Evolutionary conservation across 139 green algal species (phyloP).

Genomic region (Coelastrella sp.): DNA sequence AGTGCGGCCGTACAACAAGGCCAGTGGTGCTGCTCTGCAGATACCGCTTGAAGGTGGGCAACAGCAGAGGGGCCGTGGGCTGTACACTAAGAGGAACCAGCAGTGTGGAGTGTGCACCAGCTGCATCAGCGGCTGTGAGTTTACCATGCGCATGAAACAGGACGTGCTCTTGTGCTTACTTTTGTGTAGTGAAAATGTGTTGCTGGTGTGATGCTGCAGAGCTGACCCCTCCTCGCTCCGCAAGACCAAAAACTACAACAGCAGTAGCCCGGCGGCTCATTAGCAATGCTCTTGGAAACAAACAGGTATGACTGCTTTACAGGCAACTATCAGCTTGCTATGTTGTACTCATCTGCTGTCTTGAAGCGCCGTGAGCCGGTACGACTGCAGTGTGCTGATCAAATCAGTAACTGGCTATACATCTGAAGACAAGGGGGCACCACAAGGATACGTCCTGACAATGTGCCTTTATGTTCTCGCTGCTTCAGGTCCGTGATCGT

Average conservation of each 20-base stretch:
- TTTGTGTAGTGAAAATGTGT: neutral
- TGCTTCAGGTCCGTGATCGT: constrained; percentile 56
- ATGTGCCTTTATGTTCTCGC: neutral
- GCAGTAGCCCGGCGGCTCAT: constrained; percentile 60
- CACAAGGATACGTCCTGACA: too few species aligned
- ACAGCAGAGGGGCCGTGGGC: neutral
- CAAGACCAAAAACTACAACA: constrained; percentile 61
- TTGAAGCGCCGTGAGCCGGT: neutral
- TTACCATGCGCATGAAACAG: too few species aligned
- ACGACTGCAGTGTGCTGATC: too few species aligned
- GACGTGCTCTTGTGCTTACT: neutral
- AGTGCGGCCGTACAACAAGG: constrained; percentile 41
- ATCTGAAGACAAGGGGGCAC: too few species aligned
- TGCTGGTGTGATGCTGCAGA: constrained; percentile 46
- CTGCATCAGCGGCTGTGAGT: too few species aligned
- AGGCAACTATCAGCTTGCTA: too few species aligned
- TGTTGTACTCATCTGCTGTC: neutral
- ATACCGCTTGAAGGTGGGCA: constrained; percentile 28
- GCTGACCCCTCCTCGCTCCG: constrained; percentile 54
- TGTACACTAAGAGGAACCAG: too few species aligned
- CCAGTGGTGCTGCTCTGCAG: neutral
- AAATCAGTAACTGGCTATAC: too few species aligned
- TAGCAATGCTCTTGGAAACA: constrained; percentile 59
- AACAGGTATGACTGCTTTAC: neutral
- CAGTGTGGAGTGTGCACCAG: too few species aligned